Conservation (phyloP, 1,284 basidiomycete species). For the Puccinia triticina region DNA sequence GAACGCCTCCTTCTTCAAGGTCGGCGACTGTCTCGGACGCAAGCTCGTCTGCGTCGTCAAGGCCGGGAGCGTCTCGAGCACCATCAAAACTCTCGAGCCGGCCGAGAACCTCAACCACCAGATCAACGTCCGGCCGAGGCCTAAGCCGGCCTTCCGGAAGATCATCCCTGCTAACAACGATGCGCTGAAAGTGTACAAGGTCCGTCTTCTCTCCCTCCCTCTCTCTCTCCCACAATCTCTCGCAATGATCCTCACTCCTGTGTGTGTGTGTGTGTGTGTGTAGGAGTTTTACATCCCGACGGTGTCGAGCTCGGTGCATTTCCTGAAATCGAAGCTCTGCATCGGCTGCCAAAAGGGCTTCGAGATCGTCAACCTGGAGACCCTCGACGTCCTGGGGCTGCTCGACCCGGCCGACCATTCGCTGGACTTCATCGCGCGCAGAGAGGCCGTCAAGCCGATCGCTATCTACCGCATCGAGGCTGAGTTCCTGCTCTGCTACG, state of each 20-base stretch:
- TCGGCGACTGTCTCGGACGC: conserved; percentile 85
- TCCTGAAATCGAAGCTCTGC: conserved; percentile 95
- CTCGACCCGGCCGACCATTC: conserved; percentile 89
- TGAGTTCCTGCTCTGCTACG: conserved; percentile 96
- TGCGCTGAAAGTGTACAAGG: conserved; percentile 88
- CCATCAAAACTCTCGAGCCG: conserved; percentile 96
- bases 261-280: conserved; percentile 36
- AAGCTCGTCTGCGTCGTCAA: conserved; percentile 99
- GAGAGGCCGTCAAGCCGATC: conserved; percentile 86
- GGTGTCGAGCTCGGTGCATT: conserved; percentile 94
- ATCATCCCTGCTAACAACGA: conserved; percentile 92
- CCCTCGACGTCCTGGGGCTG: conserved; percentile 92
- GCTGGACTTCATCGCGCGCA: conserved; percentile 89
- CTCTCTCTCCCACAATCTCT: neutral
- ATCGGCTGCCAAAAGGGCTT: conserved; percentile 98
- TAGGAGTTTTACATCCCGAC: conserved; percentile 99
- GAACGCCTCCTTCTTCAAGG: conserved; percentile 97
- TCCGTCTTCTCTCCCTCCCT: conserved; percentile 60
- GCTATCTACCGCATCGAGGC: conserved; percentile 90
- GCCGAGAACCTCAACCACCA: neutral
- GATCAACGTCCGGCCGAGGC: neutral
- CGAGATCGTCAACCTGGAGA: conserved; percentile 97
- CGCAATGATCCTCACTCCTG: conserved; percentile 36
- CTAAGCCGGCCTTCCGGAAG: conserved; percentile 70
- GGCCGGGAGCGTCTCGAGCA: conserved; percentile 87